Evolutionary conservation across 208 protist genomes (phyloP).

Genomic region (Acanthamoeba pearcei): DNA sequence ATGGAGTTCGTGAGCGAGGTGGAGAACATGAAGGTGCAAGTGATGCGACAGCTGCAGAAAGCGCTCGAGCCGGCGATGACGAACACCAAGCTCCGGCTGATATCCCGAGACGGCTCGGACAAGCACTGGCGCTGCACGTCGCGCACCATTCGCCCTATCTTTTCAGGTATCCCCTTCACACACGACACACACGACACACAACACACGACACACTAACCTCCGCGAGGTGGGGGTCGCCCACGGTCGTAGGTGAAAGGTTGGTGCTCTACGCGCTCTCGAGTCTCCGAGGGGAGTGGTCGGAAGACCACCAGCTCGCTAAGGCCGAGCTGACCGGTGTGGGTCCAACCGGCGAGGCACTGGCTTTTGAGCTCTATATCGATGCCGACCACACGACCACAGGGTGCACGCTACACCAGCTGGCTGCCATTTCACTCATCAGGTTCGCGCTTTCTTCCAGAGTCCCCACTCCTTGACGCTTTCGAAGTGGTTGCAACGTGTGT

Average conservation of each 20-base stretch:
- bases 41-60: slow-evolving; percentile 10
- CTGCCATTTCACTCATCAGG: slow-evolving; percentile 13
- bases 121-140: slow-evolving; percentile 21
- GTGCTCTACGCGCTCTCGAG: neutral
- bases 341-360: neutral
- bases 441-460: neutral
- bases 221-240: neutral
- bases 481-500: too few relatives aligned
- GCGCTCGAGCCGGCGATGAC: slow-evolving; percentile 6
- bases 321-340: neutral
- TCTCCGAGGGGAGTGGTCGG: neutral
- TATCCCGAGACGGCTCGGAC: neutral
- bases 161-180: neutral
- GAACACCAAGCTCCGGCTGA: neutral
- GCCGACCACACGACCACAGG: neutral
- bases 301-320: neutral
- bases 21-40: neutral
- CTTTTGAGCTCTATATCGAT: neutral
- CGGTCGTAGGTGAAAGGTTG: neutral
- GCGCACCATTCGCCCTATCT: neutral
- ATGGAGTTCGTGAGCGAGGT: neutral
- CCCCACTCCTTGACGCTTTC: neutral
- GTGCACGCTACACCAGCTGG: neutral
- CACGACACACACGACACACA: neutral
- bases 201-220: too few relatives aligned